Evolutionary conservation across 768 basidiomycete species (phyloP).

Genomic region (Rhodotorula toruloides): DNA sequence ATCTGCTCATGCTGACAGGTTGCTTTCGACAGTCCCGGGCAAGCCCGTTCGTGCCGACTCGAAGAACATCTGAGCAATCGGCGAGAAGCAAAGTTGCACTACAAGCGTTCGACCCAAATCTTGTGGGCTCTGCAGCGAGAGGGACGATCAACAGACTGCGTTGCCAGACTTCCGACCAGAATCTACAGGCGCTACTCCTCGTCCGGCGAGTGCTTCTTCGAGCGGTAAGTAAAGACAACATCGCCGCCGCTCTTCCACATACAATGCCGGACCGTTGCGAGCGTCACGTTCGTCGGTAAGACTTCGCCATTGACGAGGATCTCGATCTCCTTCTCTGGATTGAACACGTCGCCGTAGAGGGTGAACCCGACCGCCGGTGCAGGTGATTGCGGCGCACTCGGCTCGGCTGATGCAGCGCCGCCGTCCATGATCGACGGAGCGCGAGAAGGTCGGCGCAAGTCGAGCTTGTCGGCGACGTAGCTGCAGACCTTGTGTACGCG

Average conservation of each 20-base stretch:
- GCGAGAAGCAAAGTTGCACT: not conserved
- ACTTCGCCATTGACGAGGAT: slow-evolving; percentile 80
- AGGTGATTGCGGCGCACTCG: slow-evolving; percentile 54
- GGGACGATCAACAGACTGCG: too few species aligned
- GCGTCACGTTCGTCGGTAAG: slow-evolving; percentile 77
- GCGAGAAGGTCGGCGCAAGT: slow-evolving; percentile 27
- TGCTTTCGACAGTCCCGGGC: slow-evolving; percentile 7
- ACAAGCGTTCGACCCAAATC: too few species aligned
- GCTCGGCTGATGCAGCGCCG: not conserved
- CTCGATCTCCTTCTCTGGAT: slow-evolving; percentile 56
- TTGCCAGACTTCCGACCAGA: too few species aligned
- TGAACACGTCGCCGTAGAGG: slow-evolving; percentile 20
- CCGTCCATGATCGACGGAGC: slow-evolving; percentile 30
- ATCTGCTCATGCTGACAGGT: not conserved
- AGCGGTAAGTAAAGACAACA: slow-evolving; percentile 36
- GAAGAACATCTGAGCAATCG: not conserved
- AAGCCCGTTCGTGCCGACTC: slow-evolving; percentile 9
- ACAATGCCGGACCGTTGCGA: slow-evolving; percentile 83
- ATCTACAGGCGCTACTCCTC: too few species aligned
- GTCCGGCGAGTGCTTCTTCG: not conserved
- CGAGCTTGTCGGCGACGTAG: slow-evolving; percentile 59
- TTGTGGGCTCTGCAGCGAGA: too few species aligned
- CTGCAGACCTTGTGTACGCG: slow-evolving; percentile 74
- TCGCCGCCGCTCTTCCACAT: slow-evolving; percentile 58
- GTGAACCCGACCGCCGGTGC: not conserved